Conservation (phyloP, 106 monocot species). For the Dioscorea zingiberensis region DNA sequence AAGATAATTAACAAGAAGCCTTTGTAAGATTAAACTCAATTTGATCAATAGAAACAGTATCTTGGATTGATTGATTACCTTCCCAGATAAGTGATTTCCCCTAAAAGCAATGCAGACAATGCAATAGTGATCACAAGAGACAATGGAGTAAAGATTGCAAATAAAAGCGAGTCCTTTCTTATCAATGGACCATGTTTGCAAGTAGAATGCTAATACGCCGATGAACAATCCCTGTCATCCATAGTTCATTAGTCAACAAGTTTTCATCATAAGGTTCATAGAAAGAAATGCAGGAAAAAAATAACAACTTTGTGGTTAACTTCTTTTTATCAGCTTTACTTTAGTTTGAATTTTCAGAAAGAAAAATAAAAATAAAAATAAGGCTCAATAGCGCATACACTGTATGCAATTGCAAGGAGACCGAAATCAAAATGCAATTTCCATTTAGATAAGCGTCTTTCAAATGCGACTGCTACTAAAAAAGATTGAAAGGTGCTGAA, state of each 20-base stretch:
- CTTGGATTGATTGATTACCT: slow-evolving; percentile 8
- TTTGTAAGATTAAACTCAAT: background rate
- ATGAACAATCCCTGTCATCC: slow-evolving; percentile 26
- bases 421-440: background rate
- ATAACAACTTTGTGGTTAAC: background rate
- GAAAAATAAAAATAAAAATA: too few relatives aligned
- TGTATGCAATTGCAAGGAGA: background rate
- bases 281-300: too few relatives aligned
- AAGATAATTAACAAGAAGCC: background rate
- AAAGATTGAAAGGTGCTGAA: background rate
- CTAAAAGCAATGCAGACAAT: slow-evolving; percentile 11
- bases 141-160: slow-evolving; percentile 20
- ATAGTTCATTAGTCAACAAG: background rate
- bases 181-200: slow-evolving; percentile 31
- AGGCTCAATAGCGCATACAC: background rate
- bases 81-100: slow-evolving; percentile 15
- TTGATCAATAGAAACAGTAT: background rate
- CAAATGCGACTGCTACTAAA: background rate
- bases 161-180: slow-evolving; percentile 31
- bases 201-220: slow-evolving; percentile 26
- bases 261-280: background rate
- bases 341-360: too few relatives aligned
- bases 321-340: background rate
- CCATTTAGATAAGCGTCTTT: background rate
- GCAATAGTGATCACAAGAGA: slow-evolving; percentile 18